These are phyloP conservation scores for Chondrostereum purpureum DNA, from an alignment of 1,284 basidiomycete genomes.

Conservation along the genomic window DNA sequence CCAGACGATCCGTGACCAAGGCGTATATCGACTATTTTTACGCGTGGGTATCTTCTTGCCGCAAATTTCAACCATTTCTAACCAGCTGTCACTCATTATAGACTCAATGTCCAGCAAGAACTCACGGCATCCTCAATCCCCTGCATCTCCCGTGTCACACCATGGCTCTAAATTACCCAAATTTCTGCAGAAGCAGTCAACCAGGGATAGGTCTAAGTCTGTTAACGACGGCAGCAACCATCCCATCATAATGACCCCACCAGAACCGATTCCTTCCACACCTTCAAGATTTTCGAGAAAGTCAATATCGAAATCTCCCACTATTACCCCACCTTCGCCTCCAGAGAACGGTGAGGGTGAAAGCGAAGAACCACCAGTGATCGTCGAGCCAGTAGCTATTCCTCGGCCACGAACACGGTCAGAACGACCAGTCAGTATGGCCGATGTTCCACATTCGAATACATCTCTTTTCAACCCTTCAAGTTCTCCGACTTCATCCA, in stretches of 20 bases:
- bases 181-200: conserved; percentile 54
- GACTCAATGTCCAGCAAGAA: conserved; percentile 31
- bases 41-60: not conserved
- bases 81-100: conserved; percentile 8
- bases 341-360: conserved; percentile 6
- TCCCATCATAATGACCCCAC: conserved; percentile 19
- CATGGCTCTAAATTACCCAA: conserved; percentile 52
- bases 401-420: conserved; percentile 25
- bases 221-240: conserved; percentile 38
- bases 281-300: conserved; percentile 13
- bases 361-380: conserved; percentile 15
- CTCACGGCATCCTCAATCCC: conserved; percentile 28
- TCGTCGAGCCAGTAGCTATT: conserved; percentile 23
- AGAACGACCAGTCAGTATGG: conserved; percentile 21
- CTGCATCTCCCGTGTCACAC: conserved; percentile 25
- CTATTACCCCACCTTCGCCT: conserved; percentile 4
- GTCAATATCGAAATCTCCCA: no score
- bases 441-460: conserved; percentile 13
- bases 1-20: not conserved
- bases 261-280: conserved; percentile 22
- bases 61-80: conserved; percentile 6
- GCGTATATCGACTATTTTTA: not conserved
- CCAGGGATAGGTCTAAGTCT: conserved; percentile 54
- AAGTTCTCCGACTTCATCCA: conserved; percentile 11
- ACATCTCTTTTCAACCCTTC: no score